These are phyloP conservation scores for Vaccinium darrowii DNA, from an alignment of 148 eudicot genomes.

Conservation along the genomic window DNA sequence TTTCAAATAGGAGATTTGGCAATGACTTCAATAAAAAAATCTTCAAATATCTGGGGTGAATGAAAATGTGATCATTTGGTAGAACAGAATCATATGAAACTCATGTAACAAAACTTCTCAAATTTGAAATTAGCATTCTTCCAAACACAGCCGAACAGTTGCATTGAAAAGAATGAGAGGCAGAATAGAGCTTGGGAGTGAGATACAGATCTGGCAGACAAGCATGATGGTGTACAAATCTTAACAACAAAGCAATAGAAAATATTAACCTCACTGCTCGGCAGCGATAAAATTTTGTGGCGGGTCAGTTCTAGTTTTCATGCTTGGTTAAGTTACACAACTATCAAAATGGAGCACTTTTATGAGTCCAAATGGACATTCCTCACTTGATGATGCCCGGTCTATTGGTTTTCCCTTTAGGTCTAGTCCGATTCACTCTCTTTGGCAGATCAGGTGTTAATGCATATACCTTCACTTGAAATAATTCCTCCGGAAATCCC, in stretches of 20 bases:
- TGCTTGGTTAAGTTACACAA: neutral
- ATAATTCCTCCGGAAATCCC: slow-evolving; percentile 74
- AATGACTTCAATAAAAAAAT: too few relatives aligned
- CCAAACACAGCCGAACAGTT: neutral
- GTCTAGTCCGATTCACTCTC: slow-evolving; percentile 31
- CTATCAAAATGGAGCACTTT: neutral
- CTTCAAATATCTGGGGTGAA: too few relatives aligned
- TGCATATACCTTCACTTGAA: slow-evolving; percentile 92
- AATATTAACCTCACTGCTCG: neutral
- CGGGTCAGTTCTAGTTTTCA: neutral
- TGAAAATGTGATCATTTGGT: neutral
- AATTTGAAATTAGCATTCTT: neutral
- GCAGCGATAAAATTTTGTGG: neutral
- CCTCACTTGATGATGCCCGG: slow-evolving; percentile 63
- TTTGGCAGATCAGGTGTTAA: slow-evolving; percentile 59
- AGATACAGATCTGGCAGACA: neutral
- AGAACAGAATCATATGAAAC: neutral
- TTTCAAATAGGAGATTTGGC: too few relatives aligned
- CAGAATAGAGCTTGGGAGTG: neutral
- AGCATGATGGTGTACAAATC: neutral
- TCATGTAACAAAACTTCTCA: neutral
- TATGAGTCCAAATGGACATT: neutral
- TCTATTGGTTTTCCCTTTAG: slow-evolving; percentile 43
- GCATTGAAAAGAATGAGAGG: neutral
- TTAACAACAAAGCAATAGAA: neutral